These are phyloP conservation scores for Ziziphus jujuba DNA, from an alignment of 306 rosid species.

Conservation along the genomic window DNA sequence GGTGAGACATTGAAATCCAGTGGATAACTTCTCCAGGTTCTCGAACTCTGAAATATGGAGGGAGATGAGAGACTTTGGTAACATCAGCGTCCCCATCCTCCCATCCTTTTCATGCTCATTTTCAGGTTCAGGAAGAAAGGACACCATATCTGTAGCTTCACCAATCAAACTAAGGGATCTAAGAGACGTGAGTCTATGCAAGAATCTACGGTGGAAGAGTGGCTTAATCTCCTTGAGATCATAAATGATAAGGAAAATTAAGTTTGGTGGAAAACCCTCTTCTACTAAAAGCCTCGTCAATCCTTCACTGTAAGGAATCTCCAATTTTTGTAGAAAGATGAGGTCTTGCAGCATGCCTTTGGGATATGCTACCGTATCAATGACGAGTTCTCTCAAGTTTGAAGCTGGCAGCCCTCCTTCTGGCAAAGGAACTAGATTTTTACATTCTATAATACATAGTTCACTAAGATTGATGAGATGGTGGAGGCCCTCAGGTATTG, in stretches of 20 bases:
- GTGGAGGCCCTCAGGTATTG: constrained; percentile 11
- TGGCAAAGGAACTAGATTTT: too few relatives aligned
- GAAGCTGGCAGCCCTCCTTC: too few relatives aligned
- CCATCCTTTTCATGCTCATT: too few relatives aligned
- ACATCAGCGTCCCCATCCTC: background rate
- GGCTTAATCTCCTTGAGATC: background rate
- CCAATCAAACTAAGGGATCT: background rate
- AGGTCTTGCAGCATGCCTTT: constrained; percentile 6
- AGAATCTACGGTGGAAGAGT: constrained; percentile 14
- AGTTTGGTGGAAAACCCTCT: constrained; percentile 15
- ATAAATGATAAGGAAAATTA: background rate
- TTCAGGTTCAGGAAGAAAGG: constrained; percentile 13
- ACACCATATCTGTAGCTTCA: background rate
- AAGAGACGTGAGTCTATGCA: constrained; percentile 23
- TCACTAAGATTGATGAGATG: background rate
- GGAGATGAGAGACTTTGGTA: constrained; percentile 25
- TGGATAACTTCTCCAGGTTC: too few relatives aligned
- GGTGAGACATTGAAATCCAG: too few relatives aligned
- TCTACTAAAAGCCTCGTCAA: background rate
- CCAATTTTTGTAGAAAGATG: constrained; percentile 13
- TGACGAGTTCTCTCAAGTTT: background rate
- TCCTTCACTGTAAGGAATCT: background rate
- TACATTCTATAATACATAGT: too few relatives aligned
- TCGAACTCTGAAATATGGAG: too few relatives aligned
- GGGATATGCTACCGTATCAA: background rate